Evolutionary conservation across 2,329 filamentous ascomycete genomes (phyloP), one percentile per base, ranked within the genome.

Genomic region (Tothia fuscella): DNA sequence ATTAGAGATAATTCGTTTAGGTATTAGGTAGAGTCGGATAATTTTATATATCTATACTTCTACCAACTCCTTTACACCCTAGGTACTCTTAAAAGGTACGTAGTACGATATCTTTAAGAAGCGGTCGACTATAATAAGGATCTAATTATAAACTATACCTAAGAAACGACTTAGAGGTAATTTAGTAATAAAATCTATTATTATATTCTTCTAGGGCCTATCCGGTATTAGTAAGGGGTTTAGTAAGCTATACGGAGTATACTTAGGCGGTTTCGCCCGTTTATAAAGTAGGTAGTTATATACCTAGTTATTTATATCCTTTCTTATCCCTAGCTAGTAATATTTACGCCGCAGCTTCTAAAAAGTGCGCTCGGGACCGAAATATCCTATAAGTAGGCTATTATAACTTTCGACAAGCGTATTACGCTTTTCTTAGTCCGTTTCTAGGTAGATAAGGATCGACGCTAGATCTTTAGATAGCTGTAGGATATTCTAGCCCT

Each of bases 101-200:
- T 38, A 38, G 14, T 22, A 38, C 4, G 14, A n/a, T 38, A 38
- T 38, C 19, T 28, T 38, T n/a, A 26, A 38, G 36, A 16, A 38
- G 5, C 36, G 6, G 29, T 38, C 13, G 13, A 38, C 24, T 24
- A 38, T 29, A 22, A 38, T 38, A 38, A 28, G 36, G 5, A 38
- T 38, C 17, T 22, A 12, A 38, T 38, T 38, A 38, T 38, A 38
- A 16, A 29, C 24, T 5, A 38, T 7, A 6, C 22, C 14, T 6
- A 19, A 5, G 9, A 9, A 17, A 9, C 9, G 7, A 34, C 31
- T 34, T 10, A 34, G 9, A 9, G 16, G 31, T 34, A 38, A 12
- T 28, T 24, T 28, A 16, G 16, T 38, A 22, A 38, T 38, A 38
- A 38, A 38, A 28, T 38, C 24, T 6, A 38, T 6, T 26, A 29